phyloP scores from a whole-genome alignment of 345 rosid species.

The Ricinus communis region DNA sequence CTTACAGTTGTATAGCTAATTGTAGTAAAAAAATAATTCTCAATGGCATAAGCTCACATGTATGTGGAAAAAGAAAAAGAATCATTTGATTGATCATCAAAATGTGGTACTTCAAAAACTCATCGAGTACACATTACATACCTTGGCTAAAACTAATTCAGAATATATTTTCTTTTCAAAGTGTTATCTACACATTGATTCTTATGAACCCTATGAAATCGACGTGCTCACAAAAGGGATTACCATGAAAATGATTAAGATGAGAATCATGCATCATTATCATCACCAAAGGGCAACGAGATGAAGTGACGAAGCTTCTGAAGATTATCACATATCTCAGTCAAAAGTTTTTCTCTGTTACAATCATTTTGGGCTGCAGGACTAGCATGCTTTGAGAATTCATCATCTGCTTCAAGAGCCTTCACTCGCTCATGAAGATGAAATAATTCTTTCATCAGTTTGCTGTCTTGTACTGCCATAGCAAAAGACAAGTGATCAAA shows the following conservation, averaged over 20 bases:
- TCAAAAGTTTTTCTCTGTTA: constrained; percentile 37
- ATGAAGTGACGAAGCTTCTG: constrained; percentile 43
- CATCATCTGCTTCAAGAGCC: constrained; percentile 45
- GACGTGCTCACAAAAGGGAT: background rate
- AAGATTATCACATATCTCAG: constrained; percentile 43
- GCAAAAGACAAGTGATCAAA: background rate
- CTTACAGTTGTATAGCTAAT: too few species aligned
- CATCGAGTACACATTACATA: background rate
- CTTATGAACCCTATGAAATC: constrained; percentile 5
- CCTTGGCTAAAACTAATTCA: constrained; percentile 2
- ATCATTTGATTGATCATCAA: background rate
- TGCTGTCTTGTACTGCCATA: constrained; percentile 25
- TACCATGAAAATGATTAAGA: constrained; percentile 17
- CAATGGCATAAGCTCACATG: too few species aligned
- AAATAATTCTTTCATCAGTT: constrained; percentile 35
- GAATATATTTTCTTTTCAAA: background rate
- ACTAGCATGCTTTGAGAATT: constrained; percentile 29
- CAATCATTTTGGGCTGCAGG: constrained; percentile 27
- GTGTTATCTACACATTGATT: constrained; percentile 1
- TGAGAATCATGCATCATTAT: constrained; percentile 22
- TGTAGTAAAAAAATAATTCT: too few species aligned
- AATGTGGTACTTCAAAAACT: background rate
- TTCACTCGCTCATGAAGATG: constrained; percentile 39
- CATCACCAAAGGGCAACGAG: constrained; percentile 25
- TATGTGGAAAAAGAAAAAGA: background rate